Percentiles rank a stretch among this genome's conserved stretches.
phyloP scores from a whole-genome alignment of 1,284 basidiomycete species.

The Malassezia slooffiae region DNA sequence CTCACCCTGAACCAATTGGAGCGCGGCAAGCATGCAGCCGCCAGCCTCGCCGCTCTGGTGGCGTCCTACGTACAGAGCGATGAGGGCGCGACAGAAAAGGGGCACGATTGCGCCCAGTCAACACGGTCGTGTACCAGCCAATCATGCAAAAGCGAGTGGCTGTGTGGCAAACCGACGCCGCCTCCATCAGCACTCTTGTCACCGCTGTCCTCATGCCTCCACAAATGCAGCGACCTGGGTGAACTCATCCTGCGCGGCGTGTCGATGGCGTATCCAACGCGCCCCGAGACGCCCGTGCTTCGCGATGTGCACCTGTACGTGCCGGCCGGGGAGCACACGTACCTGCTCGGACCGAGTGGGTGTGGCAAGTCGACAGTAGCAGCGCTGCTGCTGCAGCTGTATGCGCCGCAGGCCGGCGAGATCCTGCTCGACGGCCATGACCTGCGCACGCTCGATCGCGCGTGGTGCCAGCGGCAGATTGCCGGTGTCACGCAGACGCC shows the following conservation, averaged over 20 bases:
- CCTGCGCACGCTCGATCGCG: conserved; percentile 58
- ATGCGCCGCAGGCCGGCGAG: conserved; percentile 49
- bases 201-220: background rate
- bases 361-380: conserved; percentile 88
- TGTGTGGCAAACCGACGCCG: no score
- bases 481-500: conserved; percentile 66
- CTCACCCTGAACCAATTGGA: conserved; percentile 66
- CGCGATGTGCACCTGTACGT: conserved; percentile 59
- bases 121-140: no score
- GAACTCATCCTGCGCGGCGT: conserved; percentile 68
- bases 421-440: conserved; percentile 75
- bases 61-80: conserved; percentile 36
- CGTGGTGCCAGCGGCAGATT: conserved; percentile 63
- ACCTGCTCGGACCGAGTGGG: conserved; percentile 81
- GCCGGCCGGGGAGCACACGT: conserved; percentile 74
- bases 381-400: conserved; percentile 68
- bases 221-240: conserved; percentile 49
- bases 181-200: no score
- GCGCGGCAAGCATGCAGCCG: conserved; percentile 76
- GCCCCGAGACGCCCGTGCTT: conserved; percentile 58
- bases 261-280: conserved; percentile 75
- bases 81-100: background rate
- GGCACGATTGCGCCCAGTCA: no score
- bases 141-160: no score
- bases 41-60: conserved; percentile 58